Percentiles rank a stretch among this genome's conserved stretches.
Conservation (phyloP, 768 basidiomycete species). For the Daedaleopsis sinensis region DNA sequence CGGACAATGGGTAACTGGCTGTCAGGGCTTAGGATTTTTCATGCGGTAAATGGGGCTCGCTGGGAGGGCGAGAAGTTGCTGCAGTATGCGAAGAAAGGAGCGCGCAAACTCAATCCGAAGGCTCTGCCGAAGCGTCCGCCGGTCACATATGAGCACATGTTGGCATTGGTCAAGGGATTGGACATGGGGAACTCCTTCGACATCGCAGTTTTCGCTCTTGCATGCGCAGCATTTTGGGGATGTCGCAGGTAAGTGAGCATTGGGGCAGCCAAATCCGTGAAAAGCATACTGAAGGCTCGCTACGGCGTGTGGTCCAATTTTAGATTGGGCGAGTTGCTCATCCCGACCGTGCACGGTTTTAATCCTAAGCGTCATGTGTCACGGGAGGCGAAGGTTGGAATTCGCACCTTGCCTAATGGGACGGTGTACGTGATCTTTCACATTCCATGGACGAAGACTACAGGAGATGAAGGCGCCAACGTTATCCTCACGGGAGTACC, state of each 20-base stretch:
- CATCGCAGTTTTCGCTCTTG: constrained; percentile 40
- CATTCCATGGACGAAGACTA: constrained; percentile 43
- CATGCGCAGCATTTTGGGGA: constrained; percentile 38
- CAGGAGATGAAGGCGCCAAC: constrained; percentile 27
- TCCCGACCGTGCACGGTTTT: background rate
- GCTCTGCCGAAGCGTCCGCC: constrained; percentile 31
- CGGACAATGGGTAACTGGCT: constrained; percentile 38
- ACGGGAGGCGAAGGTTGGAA: background rate
- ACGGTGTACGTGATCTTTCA: constrained; percentile 23
- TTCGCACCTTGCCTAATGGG: background rate
- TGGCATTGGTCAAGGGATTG: constrained; percentile 24
- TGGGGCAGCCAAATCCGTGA: too few species aligned
- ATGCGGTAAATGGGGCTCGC: constrained; percentile 34
- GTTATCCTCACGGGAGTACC: constrained; percentile 27
- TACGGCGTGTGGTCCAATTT: too few species aligned
- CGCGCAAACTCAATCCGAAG: constrained; percentile 25
- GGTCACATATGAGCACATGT: constrained; percentile 38
- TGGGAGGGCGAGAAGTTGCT: constrained; percentile 37
- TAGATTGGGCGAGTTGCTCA: background rate
- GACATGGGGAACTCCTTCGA: constrained; percentile 32
- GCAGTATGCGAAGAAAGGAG: constrained; percentile 13
- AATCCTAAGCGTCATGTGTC: constrained; percentile 1
- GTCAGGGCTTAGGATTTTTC: constrained; percentile 39
- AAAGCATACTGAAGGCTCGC: too few species aligned
- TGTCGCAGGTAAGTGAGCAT: constrained; percentile 25